Base-by-base conservation (phyloP, 2,329 filamentous ascomycete species). In the Botrytis squamosa region DNA sequence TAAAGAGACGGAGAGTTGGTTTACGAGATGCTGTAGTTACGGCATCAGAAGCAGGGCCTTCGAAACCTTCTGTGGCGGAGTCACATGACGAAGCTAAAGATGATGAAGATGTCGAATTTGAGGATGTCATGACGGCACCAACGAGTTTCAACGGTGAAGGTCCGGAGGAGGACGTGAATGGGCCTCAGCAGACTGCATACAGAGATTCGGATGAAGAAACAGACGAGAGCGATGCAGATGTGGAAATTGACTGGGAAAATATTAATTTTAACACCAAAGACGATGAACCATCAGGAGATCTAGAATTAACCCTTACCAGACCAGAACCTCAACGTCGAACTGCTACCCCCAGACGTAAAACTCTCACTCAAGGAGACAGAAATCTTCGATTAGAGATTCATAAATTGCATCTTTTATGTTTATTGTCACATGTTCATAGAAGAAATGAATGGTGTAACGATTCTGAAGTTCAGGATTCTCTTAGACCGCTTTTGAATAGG, bases 361-460 rank as follows among this genome's bases (percentile, higher is more conserved):
- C 86, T 3, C 82, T 89, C 5, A 88, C 82, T 38, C 87, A 84
- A 75, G 85, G 85, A 33, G 88, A 91, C 77, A 87, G 84, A 75
- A 82, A 83, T 62, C 83, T 81, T 22, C 89, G 95, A 33, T 81
- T 96, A 44, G 88, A 93, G 70, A 86, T 94, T n/a, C 96, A 99
- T 82, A 97, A 95, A 82, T 85, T 90, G 75, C 95, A 99, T 83
- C 77, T 98, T 0, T 84, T 98, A 22, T 97, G 93, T 80, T 86
- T 99, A 2, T 83, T 99, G 25, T 89, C 90, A 16, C 93, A 98
- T 82, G 87, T 91, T 25, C 88, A 92, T 77, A 85, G 89, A 73
- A 90, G 95, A 72, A 99, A 98, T 80, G 85, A 88, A 72, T 98
- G 95, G 94, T 98, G 95, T 83, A 97, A 97, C 79, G 91, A 95